phyloP scores from a whole-genome alignment of 1,284 basidiomycete species.

The Peniophora sp. region DNA sequence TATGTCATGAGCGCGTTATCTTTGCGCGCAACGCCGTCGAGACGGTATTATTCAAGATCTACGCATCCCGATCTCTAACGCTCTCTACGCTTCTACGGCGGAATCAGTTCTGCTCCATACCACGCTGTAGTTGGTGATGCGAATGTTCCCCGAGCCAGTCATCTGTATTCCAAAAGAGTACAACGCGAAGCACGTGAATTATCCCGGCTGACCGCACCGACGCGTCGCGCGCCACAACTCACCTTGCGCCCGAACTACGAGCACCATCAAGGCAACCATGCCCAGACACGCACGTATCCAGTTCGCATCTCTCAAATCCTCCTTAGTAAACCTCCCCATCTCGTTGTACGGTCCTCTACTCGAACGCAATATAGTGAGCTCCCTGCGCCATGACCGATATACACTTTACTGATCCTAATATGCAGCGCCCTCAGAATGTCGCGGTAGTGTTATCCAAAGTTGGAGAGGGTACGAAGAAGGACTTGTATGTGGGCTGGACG shows the following conservation, averaged over 20 bases:
- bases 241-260: background rate
- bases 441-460: conserved; percentile 68
- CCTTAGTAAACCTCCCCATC: conserved; percentile 86
- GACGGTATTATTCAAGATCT: too few relatives aligned
- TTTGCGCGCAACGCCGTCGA: too few relatives aligned
- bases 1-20: too few relatives aligned
- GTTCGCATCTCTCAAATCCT: conserved; percentile 71
- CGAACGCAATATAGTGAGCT: conserved; percentile 72
- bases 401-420: conserved; percentile 4
- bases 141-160: too few relatives aligned
- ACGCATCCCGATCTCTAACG: too few relatives aligned
- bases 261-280: conserved; percentile 31
- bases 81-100: too few relatives aligned
- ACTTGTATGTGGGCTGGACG: conserved; percentile 89
- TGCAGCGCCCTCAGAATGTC: conserved; percentile 79
- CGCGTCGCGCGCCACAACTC: too few relatives aligned
- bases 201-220: too few relatives aligned
- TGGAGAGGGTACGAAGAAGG: conserved; percentile 25
- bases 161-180: too few relatives aligned
- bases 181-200: too few relatives aligned
- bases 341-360: conserved; percentile 86
- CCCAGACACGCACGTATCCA: conserved; percentile 67
- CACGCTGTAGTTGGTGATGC: too few relatives aligned
- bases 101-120: too few relatives aligned
- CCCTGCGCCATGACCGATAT: conserved; percentile 5